Evolutionary conservation across 768 basidiomycete genomes (phyloP).

Genomic region (Cystobasidium tubakii): DNA sequence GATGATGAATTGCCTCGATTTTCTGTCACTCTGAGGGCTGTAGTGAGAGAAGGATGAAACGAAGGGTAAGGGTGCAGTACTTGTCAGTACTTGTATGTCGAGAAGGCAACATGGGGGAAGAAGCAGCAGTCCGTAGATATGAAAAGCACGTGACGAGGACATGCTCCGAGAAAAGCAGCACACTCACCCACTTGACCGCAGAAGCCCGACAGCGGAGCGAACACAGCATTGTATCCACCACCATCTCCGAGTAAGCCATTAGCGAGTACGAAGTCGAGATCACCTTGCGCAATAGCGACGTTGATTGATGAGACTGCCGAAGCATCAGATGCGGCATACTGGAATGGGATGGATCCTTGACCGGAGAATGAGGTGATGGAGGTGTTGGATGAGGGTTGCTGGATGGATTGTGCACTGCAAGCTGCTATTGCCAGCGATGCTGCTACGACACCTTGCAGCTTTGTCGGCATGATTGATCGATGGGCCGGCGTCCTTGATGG

Average conservation of each 20-base stretch:
- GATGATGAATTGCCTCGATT: constrained; percentile 3
- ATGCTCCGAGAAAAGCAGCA: background rate
- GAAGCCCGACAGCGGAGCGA: background rate
- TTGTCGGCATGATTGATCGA: background rate
- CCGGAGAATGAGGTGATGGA: background rate
- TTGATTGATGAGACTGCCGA: background rate
- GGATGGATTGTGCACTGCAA: background rate
- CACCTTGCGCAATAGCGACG: background rate
- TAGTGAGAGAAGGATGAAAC: too few relatives aligned
- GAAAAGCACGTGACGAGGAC: background rate
- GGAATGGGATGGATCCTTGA: constrained; percentile 1
- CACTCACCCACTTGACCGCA: background rate
- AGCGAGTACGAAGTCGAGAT: background rate
- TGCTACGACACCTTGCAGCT: background rate
- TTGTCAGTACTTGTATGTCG: background rate
- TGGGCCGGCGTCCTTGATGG: background rate
- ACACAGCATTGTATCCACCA: background rate
- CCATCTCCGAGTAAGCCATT: background rate
- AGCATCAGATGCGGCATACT: background rate
- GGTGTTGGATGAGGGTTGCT: background rate
- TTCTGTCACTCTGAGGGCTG: background rate
- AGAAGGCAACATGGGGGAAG: too few relatives aligned
- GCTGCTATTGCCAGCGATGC: background rate
- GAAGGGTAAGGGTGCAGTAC: background rate
- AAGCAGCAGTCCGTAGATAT: too few relatives aligned